Percentiles rank a stretch among this genome's conserved stretches.
phyloP scores from a whole-genome alignment of 495 filamentous ascomycete genomes.

The Penicillium robsamsonii region DNA sequence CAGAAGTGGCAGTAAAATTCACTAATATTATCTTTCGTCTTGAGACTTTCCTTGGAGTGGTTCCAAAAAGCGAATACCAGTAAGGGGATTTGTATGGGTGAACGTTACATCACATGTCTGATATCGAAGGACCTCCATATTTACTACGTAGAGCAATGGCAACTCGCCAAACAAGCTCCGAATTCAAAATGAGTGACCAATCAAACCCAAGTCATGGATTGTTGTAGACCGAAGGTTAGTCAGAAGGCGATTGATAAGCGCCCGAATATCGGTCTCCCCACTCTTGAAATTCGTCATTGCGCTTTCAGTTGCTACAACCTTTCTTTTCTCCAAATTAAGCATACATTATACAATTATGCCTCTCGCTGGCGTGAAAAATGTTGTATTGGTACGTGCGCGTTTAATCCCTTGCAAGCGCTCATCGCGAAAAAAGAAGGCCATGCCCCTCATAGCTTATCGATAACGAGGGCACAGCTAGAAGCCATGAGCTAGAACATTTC shows the following conservation, averaged over 20 bases:
- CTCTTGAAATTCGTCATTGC: conserved; percentile 11
- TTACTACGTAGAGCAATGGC: conserved; percentile 5
- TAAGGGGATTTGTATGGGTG: not conserved
- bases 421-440: not conserved
- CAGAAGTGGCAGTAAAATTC: conserved; percentile 72
- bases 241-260: conserved; percentile 46
- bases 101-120: conserved; percentile 7
- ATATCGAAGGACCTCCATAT: not conserved
- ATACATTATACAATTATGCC: conserved; percentile 34
- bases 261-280: conserved; percentile 35
- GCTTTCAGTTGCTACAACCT: conserved; percentile 3
- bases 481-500: not conserved
- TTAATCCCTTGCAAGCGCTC: conserved; percentile 11
- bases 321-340: not conserved
- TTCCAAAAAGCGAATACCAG: conserved; percentile 12
- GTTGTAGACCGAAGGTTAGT: conserved; percentile 9
- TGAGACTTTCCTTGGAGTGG: conserved; percentile 5
- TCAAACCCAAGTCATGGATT: not conserved
- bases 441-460: conserved; percentile 39
- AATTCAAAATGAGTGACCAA: not conserved
- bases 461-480: conserved; percentile 26
- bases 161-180: not conserved
- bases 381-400: conserved; percentile 42
- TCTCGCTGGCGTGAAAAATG: conserved; percentile 52
- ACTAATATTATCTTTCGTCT: not conserved